phyloP scores from a whole-genome alignment of 148 eudicot genomes.

The Persicaria tinctoria region DNA sequence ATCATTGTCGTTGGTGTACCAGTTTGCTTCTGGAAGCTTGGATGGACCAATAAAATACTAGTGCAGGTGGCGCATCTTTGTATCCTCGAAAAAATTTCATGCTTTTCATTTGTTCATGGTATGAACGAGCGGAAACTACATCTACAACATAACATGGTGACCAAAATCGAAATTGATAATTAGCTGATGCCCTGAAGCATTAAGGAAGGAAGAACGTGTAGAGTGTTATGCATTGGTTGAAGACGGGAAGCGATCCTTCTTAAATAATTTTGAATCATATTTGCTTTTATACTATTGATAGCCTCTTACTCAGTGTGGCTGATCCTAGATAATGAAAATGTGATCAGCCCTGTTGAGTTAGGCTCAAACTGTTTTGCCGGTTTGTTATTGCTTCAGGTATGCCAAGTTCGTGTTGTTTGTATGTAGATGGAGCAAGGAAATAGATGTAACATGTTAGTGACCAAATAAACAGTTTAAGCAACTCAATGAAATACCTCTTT shows the following conservation, averaged over 20 bases:
- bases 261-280: neutral
- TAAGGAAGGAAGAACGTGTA: neutral
- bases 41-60: constrained; percentile 88
- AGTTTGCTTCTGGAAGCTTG: constrained; percentile 93
- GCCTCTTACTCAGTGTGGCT: neutral
- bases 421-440: too few species aligned
- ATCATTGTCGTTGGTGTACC: constrained; percentile 17
- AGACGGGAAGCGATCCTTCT: neutral
- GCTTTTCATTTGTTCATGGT: neutral
- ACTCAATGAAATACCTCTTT: too few species aligned
- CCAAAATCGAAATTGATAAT: neutral
- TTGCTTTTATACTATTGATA: neutral
- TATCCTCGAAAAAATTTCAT: neutral
- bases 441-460: too few species aligned
- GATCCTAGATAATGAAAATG: constrained; percentile 7
- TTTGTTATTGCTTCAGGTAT: neutral
- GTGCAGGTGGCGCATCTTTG: neutral
- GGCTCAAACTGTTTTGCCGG: neutral
- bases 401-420: too few species aligned
- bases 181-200: neutral
- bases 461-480: too few species aligned
- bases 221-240: neutral
- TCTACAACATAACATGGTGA: constrained; percentile 4
- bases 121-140: neutral
- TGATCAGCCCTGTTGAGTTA: neutral